Conservation (phyloP, 2,329 filamentous ascomycete species). For the Cordyceps cicadae region DNA sequence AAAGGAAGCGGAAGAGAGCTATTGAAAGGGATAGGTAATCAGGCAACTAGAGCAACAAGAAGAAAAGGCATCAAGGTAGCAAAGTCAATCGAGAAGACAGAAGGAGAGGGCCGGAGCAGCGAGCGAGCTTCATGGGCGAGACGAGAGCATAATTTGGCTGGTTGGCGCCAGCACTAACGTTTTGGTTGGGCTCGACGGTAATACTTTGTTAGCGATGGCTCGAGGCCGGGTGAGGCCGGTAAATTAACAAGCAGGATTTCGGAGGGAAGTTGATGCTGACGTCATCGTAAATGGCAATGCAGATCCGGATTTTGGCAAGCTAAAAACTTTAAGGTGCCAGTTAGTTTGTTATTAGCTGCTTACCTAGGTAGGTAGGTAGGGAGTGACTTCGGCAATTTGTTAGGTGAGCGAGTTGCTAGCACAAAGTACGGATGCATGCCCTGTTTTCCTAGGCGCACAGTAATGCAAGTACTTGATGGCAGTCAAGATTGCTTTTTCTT, state of each 20-base stretch:
- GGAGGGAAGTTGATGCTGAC: background rate
- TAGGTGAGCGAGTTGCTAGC: too few species aligned
- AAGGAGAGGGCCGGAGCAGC: background rate
- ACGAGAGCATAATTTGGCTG: background rate
- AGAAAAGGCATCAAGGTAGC: background rate
- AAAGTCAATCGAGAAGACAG: background rate
- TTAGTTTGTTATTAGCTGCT: too few species aligned
- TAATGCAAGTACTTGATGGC: too few species aligned
- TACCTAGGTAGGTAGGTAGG: too few species aligned
- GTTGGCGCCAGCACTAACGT: background rate
- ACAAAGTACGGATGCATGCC: too few species aligned
- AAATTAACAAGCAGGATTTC: background rate
- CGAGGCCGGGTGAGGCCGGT: too few species aligned
- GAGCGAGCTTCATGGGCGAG: background rate
- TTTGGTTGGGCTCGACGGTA: background rate
- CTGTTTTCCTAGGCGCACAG: too few species aligned
- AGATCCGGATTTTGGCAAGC: background rate
- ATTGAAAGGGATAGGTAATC: background rate
- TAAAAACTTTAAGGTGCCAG: too few species aligned
- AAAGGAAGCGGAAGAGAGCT: background rate
- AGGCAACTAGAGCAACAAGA: background rate
- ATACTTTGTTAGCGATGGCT: background rate
- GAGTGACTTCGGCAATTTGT: too few species aligned
- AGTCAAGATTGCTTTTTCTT: too few species aligned
- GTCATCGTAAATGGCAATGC: background rate